Conservation (phyloP, 192 early-diverging fungal species). For the Chytriomyces sp. region DNA sequence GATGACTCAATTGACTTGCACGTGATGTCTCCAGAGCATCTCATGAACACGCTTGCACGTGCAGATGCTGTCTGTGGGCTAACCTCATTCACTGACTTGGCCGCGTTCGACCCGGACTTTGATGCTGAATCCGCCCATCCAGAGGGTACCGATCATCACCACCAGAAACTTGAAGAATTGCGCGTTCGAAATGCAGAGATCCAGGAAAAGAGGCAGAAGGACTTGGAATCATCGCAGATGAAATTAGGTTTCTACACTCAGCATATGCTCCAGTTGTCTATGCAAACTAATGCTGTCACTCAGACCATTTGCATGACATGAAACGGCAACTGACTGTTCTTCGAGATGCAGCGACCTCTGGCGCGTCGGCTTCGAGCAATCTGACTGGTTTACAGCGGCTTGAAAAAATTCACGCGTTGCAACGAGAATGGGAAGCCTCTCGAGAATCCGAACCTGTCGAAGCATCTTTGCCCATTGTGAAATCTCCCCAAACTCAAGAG, state of each 20-base stretch:
- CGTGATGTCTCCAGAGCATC: conserved; percentile 17
- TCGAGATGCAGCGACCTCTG: background rate
- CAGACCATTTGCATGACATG: background rate
- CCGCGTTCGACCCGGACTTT: background rate
- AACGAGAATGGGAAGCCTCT: background rate
- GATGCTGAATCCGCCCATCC: background rate
- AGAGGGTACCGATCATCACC: background rate
- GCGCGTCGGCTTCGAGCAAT: background rate
- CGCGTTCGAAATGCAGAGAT: background rate
- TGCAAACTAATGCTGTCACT: background rate
- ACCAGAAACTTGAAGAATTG: conserved; percentile 1
- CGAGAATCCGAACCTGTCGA: background rate
- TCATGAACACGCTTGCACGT: conserved; percentile 18
- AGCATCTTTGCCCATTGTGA: background rate
- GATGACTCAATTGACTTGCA: background rate
- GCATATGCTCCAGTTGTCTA: background rate
- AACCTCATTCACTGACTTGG: background rate
- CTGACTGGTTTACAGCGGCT: background rate
- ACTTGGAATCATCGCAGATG: background rate
- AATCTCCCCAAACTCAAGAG: too few species aligned
- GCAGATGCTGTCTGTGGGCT: conserved; percentile 9
- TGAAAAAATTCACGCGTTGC: background rate
- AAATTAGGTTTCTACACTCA: background rate
- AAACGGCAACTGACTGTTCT: background rate
- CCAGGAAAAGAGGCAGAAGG: background rate